A percentile compares a stretch with the other conserved stretches of the same genome.
Evolutionary conservation across 1,284 basidiomycete genomes (phyloP).

Genomic region (Wolfiporia cocos): DNA sequence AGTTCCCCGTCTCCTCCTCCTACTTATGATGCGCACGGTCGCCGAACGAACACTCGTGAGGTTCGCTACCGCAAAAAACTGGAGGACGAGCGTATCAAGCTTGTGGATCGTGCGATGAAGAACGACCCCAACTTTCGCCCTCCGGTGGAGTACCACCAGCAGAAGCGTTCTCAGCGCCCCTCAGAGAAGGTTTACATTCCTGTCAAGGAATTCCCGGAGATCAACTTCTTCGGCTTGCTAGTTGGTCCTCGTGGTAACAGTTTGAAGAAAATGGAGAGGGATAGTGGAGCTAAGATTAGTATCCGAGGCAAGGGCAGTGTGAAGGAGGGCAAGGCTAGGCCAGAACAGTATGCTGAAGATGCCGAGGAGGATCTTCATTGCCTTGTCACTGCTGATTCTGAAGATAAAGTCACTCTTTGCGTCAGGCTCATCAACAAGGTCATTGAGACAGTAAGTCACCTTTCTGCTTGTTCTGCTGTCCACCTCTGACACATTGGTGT

Average conservation of each 20-base stretch:
- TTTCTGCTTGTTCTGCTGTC: not conserved
- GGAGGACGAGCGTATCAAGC: conserved; percentile 91
- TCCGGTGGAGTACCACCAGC: conserved; percentile 93
- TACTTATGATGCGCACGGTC: conserved; percentile 94
- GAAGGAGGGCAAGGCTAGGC: conserved; percentile 95
- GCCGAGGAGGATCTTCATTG: conserved; percentile 99
- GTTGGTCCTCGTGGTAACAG: conserved; percentile 99
- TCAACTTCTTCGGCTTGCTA: conserved; percentile 98
- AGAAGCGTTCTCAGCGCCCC: conserved; percentile 86
- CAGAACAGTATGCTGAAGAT: conserved; percentile 90
- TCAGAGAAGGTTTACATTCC: conserved; percentile 99
- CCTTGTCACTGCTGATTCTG: conserved; percentile 89
- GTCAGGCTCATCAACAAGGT: conserved; percentile 96
- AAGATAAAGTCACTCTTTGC: conserved; percentile 88
- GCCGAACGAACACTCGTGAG: conserved; percentile 97
- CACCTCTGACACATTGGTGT: conserved; percentile 7
- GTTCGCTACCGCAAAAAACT: conserved; percentile 97
- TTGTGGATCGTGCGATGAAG: conserved; percentile 95
- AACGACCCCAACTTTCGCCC: conserved; percentile 97
- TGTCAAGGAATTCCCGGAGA: conserved; percentile 99
- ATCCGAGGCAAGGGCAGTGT: conserved; percentile 98
- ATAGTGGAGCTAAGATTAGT: conserved; percentile 97
- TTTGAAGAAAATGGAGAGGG: conserved; percentile 98
- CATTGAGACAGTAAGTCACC: conserved; percentile 84
- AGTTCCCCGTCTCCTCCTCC: conserved; percentile 96